Conservation (phyloP, 371 early-diverging fungal genomes). For the Rhizopus arrhizus region DNA sequence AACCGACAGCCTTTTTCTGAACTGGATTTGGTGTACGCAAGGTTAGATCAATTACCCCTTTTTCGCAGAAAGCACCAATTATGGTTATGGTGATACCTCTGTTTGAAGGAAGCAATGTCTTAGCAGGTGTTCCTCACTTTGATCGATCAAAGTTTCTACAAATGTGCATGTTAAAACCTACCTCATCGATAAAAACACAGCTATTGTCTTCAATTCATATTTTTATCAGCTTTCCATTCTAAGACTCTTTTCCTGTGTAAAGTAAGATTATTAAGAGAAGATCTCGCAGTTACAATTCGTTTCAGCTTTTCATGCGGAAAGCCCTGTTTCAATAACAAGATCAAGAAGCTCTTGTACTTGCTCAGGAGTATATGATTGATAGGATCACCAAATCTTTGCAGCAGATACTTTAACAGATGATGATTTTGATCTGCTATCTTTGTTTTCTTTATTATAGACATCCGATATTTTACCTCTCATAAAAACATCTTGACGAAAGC, state of each 20-base stretch:
- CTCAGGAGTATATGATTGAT: too few species aligned
- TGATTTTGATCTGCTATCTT: too few species aligned
- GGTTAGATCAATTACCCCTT: constrained; percentile 15
- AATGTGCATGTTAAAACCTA: constrained; percentile 22
- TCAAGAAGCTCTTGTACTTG: too few species aligned
- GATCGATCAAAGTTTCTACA: constrained; percentile 19
- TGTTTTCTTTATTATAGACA: too few species aligned
- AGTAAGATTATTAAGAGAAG: neutral
- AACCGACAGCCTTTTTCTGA: constrained; percentile 10
- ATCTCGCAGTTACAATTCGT: neutral
- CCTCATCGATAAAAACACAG: constrained; percentile 21
- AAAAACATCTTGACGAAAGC: too few species aligned
- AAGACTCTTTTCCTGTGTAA: constrained; percentile 2
- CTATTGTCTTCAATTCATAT: neutral
- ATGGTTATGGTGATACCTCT: constrained; percentile 17
- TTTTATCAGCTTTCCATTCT: neutral
- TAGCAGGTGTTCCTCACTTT: constrained; percentile 16
- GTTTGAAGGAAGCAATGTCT: constrained; percentile 12
- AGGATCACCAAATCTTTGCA: too few species aligned
- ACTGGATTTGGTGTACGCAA: constrained; percentile 20
- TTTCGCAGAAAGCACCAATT: constrained; percentile 22
- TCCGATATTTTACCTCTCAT: too few species aligned
- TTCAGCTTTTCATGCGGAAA: too few species aligned
- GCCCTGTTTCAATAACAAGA: too few species aligned
- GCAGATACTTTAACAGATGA: too few species aligned